These are phyloP conservation scores for Microstegium vimineum DNA, from an alignment of 176 grass and related monocot species.

Conservation along the genomic window DNA sequence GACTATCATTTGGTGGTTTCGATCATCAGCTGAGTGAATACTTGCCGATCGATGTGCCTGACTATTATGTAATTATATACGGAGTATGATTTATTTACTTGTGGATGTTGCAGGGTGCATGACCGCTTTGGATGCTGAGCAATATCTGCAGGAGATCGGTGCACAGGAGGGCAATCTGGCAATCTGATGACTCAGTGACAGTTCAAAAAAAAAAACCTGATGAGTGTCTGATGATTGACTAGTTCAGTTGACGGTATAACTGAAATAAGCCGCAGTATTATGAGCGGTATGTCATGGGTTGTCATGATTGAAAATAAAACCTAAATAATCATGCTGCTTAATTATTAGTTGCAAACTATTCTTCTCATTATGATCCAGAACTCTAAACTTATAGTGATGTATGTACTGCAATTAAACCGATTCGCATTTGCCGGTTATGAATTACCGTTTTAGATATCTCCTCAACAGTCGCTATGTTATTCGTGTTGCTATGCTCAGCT, in stretches of 20 bases:
- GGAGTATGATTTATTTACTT: background rate
- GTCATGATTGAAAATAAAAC: background rate
- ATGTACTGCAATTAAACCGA: background rate
- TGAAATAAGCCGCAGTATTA: constrained; percentile 37
- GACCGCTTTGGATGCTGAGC: constrained; percentile 85
- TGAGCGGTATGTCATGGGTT: background rate
- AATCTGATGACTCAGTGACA: no score
- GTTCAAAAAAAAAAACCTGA: no score
- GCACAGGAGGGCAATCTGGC: constrained; percentile 63
- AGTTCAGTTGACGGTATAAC: no score
- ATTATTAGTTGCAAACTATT: background rate
- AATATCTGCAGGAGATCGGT: constrained; percentile 81
- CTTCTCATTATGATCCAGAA: no score
- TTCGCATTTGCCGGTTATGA: background rate
- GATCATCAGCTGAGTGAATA: background rate
- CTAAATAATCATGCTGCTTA: background rate
- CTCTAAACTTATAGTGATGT: background rate
- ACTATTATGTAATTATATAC: background rate
- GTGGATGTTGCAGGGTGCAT: constrained; percentile 58
- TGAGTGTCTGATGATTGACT: constrained; percentile 49
- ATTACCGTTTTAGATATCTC: background rate
- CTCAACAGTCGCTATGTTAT: no score
- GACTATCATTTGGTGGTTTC: no score
- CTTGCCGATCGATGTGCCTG: background rate
- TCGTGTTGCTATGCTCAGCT: no score